Percentiles rank a stretch among this genome's conserved stretches.
phyloP scores from a whole-genome alignment of 352 stramenopile genomes.

The Nothophytophthora sp. region DNA sequence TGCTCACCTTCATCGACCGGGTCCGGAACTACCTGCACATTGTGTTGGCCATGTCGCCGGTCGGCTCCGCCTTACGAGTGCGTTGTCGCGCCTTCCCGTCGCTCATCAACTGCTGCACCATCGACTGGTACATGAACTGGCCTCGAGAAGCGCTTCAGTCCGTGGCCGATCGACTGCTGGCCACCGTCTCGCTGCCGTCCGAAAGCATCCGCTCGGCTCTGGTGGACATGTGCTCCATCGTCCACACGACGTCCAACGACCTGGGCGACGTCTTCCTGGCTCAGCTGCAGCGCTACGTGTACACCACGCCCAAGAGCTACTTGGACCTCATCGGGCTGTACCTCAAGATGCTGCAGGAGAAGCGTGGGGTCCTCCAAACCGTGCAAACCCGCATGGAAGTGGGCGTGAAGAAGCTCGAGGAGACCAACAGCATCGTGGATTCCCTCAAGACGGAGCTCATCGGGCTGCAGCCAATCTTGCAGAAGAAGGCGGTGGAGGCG shows the following conservation, averaged over 20 bases:
- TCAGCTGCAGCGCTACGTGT: slow-evolving; percentile 91
- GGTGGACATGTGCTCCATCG: slow-evolving; percentile 91
- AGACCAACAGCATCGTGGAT: slow-evolving; percentile 95
- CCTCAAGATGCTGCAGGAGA: slow-evolving; percentile 90
- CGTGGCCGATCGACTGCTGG: slow-evolving; percentile 89
- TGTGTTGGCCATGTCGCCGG: slow-evolving; percentile 94
- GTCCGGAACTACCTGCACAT: slow-evolving; percentile 95
- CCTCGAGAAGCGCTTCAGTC: slow-evolving; percentile 91
- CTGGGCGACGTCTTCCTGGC: slow-evolving; percentile 88
- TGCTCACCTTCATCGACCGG: slow-evolving; percentile 88
- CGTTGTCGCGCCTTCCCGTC: slow-evolving; percentile 94
- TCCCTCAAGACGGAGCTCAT: slow-evolving; percentile 92
- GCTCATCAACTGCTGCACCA: slow-evolving; percentile 96
- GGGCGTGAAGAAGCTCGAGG: slow-evolving; percentile 93
- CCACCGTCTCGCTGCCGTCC: slow-evolving; percentile 72
- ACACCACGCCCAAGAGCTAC: slow-evolving; percentile 97
- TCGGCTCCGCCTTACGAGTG: slow-evolving; percentile 91
- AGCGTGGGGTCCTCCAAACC: slow-evolving; percentile 77
- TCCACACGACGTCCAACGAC: slow-evolving; percentile 92
- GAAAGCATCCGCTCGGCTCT: slow-evolving; percentile 77
- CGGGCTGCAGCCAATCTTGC: slow-evolving; percentile 90
- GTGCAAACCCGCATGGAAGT: slow-evolving; percentile 91
- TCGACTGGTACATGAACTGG: slow-evolving; percentile 97
- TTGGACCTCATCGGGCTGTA: slow-evolving; percentile 96
- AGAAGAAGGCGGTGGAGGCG: slow-evolving; percentile 89